phyloP scores from a whole-genome alignment of 306 rosid genomes.

The Mimosa pudica region DNA sequence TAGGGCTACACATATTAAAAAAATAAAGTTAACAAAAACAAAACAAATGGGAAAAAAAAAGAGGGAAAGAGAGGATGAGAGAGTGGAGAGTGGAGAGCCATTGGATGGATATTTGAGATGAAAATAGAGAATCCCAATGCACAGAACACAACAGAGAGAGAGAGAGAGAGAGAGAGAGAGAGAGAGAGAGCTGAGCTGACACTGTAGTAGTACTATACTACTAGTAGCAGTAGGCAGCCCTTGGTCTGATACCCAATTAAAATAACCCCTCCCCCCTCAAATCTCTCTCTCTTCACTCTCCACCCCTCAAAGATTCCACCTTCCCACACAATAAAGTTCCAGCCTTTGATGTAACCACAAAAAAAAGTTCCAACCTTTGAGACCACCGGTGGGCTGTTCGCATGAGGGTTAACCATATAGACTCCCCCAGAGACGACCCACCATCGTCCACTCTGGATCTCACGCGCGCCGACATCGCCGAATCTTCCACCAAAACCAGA shows the following conservation, averaged over 20 bases:
- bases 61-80: not conserved
- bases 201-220: conserved; percentile 34
- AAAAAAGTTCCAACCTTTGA: conserved; percentile 4
- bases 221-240: too few relatives aligned
- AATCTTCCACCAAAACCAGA: conserved; percentile 50
- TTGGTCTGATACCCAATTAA: conserved; percentile 40
- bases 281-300: not conserved
- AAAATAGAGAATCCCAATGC: conserved; percentile 66
- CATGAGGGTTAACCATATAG: conserved; percentile 47
- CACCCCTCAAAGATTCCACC: conserved; percentile 23
- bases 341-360: not conserved
- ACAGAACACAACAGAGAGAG: not conserved
- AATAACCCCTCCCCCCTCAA: conserved; percentile 33
- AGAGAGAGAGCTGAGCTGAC: conserved; percentile 48
- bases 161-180: conserved; percentile 33
- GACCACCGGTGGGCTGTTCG: conserved; percentile 22
- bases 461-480: conserved; percentile 37
- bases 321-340: not conserved
- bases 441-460: conserved; percentile 64
- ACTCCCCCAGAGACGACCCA: conserved; percentile 60
- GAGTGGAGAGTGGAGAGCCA: conserved; percentile 49
- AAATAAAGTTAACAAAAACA: too few relatives aligned
- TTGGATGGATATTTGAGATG: conserved; percentile 44
- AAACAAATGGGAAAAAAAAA: too few relatives aligned
- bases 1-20: too few relatives aligned